phyloP scores from a whole-genome alignment of 129 eudicot genomes.

The sunflower (Helianthus annuus) region HanXRQr2.0-SUNRISE NC_035436.2:4258775-4259274 shows the following conservation, averaged over 20 bases:
- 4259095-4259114: conserved; percentile 21
- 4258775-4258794: too few species aligned
- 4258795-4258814: too few species aligned
- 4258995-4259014: background rate
- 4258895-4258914: background rate
- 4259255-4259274: conserved; percentile 24
- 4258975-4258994: conserved; percentile 2
- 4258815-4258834: too few species aligned
- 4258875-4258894: too few species aligned
- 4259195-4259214: conserved; percentile 35
- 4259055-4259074: background rate
- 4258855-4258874: too few species aligned
- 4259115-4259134: conserved; percentile 40
- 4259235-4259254: conserved; percentile 12
- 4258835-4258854: too few species aligned
- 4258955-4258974: background rate
- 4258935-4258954: background rate
- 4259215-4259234: conserved; percentile 35
- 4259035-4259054: background rate
- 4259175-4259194: conserved; percentile 37
- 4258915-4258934: background rate
- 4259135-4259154: conserved; percentile 39
- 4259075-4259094: background rate
- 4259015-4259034: background rate
- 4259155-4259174: conserved; percentile 32